A percentile compares a stretch with the other conserved stretches of the same genome.
These are phyloP conservation scores for Fagus sylvatica DNA, from an alignment of 306 rosid genomes.

Conservation along the genomic window DNA sequence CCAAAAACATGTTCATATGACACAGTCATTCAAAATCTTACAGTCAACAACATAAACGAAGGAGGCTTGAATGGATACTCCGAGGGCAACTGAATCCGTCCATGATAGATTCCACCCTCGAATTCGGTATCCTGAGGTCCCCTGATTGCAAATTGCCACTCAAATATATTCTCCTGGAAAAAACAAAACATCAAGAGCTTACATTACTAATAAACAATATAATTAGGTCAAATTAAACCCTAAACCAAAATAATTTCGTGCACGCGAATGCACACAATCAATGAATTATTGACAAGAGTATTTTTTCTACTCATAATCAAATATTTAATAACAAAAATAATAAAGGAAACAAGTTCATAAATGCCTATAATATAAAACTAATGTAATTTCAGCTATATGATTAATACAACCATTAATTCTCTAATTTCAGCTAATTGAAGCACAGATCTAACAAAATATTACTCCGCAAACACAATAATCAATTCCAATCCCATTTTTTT, in stretches of 20 bases:
- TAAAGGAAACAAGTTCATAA: neutral
- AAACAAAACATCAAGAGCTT: neutral
- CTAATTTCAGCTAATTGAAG: neutral
- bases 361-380: neutral
- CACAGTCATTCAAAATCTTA: constrained; percentile 25
- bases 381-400: neutral
- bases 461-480: neutral
- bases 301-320: too few species aligned
- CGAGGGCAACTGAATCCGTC: constrained; percentile 77
- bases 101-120: constrained; percentile 90
- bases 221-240: neutral
- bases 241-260: too few species aligned
- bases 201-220: neutral
- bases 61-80: constrained; percentile 97
- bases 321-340: neutral
- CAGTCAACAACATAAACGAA: constrained; percentile 83
- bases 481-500: neutral
- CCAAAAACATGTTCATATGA: neutral
- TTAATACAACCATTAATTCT: neutral
- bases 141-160: constrained; percentile 92
- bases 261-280: too few species aligned
- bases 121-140: constrained; percentile 75
- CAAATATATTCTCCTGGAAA: constrained; percentile 86
- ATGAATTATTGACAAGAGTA: too few species aligned
- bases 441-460: neutral